Evolutionary conservation across 73 alveolate genomes (phyloP).

Genomic region (Tetrahymena thermophila): DNA sequence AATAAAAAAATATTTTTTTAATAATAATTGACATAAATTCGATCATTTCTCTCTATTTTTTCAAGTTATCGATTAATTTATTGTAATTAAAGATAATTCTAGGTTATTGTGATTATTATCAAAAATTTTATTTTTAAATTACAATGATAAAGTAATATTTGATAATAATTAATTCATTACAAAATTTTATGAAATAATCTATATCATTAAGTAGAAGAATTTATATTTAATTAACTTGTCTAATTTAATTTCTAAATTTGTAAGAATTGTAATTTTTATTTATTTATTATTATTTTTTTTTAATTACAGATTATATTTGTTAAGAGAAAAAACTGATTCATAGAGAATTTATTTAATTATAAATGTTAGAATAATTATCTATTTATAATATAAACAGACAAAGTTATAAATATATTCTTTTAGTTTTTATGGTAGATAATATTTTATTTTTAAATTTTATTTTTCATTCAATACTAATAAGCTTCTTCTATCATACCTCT

Average conservation of each 20-base stretch:
- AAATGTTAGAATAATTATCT: not conserved
- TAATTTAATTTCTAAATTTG: too few relatives aligned
- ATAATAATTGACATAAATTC: too few relatives aligned
- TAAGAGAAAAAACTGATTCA: not conserved
- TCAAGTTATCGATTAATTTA: too few relatives aligned
- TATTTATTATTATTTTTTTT: too few relatives aligned
- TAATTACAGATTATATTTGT: not conserved
- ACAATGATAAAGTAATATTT: too few relatives aligned
- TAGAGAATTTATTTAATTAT: too few relatives aligned
- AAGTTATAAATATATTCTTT: too few relatives aligned
- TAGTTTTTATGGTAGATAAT: not conserved
- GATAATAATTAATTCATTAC: not conserved
- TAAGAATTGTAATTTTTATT: not conserved
- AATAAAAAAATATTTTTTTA: too few relatives aligned
- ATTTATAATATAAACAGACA: not conserved
- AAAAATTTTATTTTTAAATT: too few relatives aligned
- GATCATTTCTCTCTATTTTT: too few relatives aligned
- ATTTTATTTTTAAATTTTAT: not conserved
- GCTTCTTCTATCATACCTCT: not conserved
- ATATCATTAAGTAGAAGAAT: not conserved
- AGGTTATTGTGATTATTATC: too few relatives aligned
- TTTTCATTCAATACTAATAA: not conserved
- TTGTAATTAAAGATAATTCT: too few relatives aligned
- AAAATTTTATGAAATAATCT: not conserved
- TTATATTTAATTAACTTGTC: not conserved